Conservation (phyloP, 2,329 filamentous ascomycete species). For the Diaporthe vaccinii region DNA sequence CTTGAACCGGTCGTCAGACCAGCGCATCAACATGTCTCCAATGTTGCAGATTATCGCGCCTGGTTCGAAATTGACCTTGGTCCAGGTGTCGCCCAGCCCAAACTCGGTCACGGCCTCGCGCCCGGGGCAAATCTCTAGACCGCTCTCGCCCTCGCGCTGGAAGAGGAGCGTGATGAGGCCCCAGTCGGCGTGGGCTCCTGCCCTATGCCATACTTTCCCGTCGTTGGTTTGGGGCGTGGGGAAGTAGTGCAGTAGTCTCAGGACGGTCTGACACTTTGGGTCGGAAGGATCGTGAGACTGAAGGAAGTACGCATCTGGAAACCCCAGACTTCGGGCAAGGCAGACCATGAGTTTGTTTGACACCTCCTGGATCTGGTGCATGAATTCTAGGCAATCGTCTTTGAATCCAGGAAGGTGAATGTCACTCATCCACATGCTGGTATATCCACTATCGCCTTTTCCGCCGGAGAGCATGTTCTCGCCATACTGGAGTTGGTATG, state of each 20-base stretch:
- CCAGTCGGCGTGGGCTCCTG: constrained; percentile 71
- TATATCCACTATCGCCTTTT: constrained; percentile 37
- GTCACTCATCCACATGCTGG: constrained; percentile 49
- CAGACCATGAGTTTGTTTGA: constrained; percentile 68
- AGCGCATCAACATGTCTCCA: constrained; percentile 70
- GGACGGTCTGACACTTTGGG: constrained; percentile 65
- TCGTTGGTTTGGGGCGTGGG: constrained; percentile 41
- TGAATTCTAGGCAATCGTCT: constrained; percentile 53
- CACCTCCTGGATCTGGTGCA: constrained; percentile 54
- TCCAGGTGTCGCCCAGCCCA: constrained; percentile 68
- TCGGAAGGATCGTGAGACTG: constrained; percentile 63
- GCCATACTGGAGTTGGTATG: constrained; percentile 69
- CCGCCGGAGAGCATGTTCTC: constrained; percentile 47
- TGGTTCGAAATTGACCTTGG: constrained; percentile 62
- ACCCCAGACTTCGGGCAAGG: constrained; percentile 67
- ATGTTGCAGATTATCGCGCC: constrained; percentile 70
- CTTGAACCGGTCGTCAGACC: constrained; percentile 73
- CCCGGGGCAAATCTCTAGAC: constrained; percentile 70
- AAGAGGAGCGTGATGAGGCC: constrained; percentile 71
- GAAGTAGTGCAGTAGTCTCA: constrained; percentile 55
- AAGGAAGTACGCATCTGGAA: constrained; percentile 67
- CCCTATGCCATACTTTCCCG: constrained; percentile 60
- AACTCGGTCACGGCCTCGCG: constrained; percentile 67
- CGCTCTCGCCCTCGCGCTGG: constrained; percentile 66
- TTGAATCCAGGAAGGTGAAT: constrained; percentile 61